These are phyloP conservation scores for Rhizopogon vinicolor DNA, from an alignment of 768 basidiomycete species.

Conservation along the genomic window DNA sequence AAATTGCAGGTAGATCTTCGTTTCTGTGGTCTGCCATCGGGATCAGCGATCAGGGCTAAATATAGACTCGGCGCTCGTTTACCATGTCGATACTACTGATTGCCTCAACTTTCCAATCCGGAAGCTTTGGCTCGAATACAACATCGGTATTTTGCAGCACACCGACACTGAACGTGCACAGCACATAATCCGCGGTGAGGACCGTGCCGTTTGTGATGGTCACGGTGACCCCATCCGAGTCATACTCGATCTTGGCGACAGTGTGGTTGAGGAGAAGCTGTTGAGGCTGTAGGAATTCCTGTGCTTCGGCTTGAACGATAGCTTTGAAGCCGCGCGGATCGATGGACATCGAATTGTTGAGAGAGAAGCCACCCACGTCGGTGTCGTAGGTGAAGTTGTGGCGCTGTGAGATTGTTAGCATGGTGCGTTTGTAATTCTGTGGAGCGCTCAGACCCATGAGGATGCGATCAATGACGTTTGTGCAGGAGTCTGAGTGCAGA, in stretches of 20 bases:
- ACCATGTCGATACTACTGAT: slow-evolving; percentile 62
- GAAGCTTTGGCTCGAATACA: slow-evolving; percentile 48
- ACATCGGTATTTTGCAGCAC: slow-evolving; percentile 66
- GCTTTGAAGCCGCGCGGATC: slow-evolving; percentile 64
- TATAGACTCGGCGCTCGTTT: neutral
- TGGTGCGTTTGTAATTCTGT: no score
- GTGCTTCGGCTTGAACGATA: slow-evolving; percentile 54
- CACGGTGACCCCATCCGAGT: slow-evolving; percentile 41
- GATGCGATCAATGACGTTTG: slow-evolving; percentile 37
- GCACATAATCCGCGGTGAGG: slow-evolving; percentile 50
- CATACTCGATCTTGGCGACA: slow-evolving; percentile 44
- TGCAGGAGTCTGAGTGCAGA: no score
- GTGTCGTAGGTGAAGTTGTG: slow-evolving; percentile 57
- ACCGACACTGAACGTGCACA: slow-evolving; percentile 68
- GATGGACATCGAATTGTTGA: slow-evolving; percentile 44
- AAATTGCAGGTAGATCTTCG: slow-evolving; percentile 67
- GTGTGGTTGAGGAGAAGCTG: slow-evolving; percentile 49
- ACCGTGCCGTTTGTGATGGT: slow-evolving; percentile 37
- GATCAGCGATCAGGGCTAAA: no score
- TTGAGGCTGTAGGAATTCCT: slow-evolving; percentile 41
- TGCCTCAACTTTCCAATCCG: slow-evolving; percentile 58
- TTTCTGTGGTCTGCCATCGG: slow-evolving; percentile 43
- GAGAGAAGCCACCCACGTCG: slow-evolving; percentile 54
- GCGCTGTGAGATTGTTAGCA: slow-evolving; percentile 29
- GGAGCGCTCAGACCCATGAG: slow-evolving; percentile 40